phyloP scores from a whole-genome alignment of 2,329 filamentous ascomycete genomes.

The Cercospora beticola region DNA sequence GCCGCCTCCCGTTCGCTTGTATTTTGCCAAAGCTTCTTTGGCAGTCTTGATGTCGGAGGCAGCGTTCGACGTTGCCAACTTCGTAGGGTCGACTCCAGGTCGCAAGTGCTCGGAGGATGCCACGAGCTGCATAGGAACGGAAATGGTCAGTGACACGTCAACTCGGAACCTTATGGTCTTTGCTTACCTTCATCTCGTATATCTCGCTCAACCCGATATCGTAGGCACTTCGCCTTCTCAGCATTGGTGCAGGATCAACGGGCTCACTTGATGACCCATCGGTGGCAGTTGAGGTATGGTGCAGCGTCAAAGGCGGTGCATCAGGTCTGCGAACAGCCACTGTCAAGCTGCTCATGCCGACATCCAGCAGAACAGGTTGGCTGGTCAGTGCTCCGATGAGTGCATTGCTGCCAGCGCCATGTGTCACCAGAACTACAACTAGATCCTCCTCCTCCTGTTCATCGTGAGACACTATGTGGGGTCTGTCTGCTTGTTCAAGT shows the following conservation, averaged over 20 bases:
- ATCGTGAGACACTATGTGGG: conserved; percentile 42
- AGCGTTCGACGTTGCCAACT: conserved; percentile 17
- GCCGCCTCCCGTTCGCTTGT: conserved; percentile 22
- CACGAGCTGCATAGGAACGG: conserved; percentile 47
- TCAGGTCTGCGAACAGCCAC: conserved; percentile 69
- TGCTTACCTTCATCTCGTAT: conserved; percentile 63
- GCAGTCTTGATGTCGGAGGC: conserved; percentile 19
- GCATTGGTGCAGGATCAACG: conserved; percentile 26
- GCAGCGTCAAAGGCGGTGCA: conserved; percentile 25
- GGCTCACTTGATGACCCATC: conserved; percentile 10
- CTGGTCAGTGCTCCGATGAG: conserved; percentile 88
- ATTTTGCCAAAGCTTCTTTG: conserved; percentile 22
- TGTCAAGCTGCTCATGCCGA: conserved; percentile 85
- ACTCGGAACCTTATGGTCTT: too few species aligned
- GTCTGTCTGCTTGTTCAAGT: conserved; percentile 36
- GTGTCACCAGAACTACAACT: conserved; percentile 83
- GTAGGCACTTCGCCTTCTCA: conserved; percentile 42
- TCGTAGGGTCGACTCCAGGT: conserved; percentile 47
- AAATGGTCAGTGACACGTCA: not conserved
- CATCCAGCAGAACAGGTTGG: conserved; percentile 85
- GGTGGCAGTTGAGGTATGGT: conserved; percentile 2
- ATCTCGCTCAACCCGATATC: conserved; percentile 53
- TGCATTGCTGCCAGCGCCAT: conserved; percentile 94
- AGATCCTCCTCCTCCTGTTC: conserved; percentile 69
- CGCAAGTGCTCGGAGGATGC: conserved; percentile 73